phyloP scores from a whole-genome alignment of 306 rosid genomes.

The Begonia fuchsioides region DNA sequence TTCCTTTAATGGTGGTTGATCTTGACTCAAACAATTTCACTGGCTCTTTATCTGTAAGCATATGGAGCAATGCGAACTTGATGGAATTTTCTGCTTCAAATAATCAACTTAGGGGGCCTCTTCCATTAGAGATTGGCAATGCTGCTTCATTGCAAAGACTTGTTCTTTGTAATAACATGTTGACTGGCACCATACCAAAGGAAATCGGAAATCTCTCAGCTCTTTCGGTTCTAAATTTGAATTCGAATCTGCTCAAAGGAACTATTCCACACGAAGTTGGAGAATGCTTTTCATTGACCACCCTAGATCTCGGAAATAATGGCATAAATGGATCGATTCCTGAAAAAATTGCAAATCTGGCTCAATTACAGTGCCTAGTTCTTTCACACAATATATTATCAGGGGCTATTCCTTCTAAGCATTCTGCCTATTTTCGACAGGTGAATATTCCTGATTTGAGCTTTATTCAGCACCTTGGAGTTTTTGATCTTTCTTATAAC shows the following conservation, averaged over 20 bases:
- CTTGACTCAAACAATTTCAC: conserved; percentile 80
- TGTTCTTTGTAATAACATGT: conserved; percentile 54
- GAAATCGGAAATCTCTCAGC: conserved; percentile 52
- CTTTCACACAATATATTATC: conserved; percentile 80
- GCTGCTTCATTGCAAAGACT: conserved; percentile 53
- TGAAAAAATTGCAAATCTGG: conserved; percentile 34
- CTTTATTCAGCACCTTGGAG: conserved; percentile 88
- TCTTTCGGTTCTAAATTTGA: conserved; percentile 65
- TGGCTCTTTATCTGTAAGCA: conserved; percentile 40
- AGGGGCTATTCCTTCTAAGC: conserved; percentile 66
- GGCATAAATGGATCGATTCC: conserved; percentile 58
- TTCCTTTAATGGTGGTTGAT: conserved; percentile 65
- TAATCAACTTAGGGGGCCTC: conserved; percentile 54
- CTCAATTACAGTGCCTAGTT: conserved; percentile 69
- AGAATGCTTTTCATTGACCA: conserved; percentile 49
- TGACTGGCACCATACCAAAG: conserved; percentile 56
- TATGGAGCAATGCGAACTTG: conserved; percentile 44
- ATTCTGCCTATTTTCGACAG: conserved; percentile 59
- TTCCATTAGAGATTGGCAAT: conserved; percentile 59
- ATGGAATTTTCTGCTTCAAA: conserved; percentile 87
- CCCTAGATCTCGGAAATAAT: conserved; percentile 84
- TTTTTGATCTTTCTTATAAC: conserved; percentile 71
- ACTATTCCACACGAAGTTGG: conserved; percentile 54
- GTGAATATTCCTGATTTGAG: conserved; percentile 59
- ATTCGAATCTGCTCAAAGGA: conserved; percentile 71